phyloP scores from a whole-genome alignment of 75 land plant species.

The Cupressus sempervirens region DNA sequence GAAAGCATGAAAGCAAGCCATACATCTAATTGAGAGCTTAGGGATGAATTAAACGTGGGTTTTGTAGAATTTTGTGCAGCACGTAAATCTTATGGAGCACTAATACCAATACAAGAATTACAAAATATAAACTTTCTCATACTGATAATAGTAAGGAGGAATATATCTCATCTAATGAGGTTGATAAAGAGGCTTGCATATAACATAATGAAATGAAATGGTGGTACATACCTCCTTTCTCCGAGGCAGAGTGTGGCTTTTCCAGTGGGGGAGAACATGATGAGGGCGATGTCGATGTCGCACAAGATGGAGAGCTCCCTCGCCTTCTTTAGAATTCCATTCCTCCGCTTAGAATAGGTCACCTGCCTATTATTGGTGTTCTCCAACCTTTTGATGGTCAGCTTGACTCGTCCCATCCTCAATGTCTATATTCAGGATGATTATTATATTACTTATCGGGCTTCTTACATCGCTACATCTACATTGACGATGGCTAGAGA shows the following conservation, averaged over 20 bases:
- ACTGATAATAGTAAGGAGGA: too few species aligned
- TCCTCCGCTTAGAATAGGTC: conserved; percentile 57
- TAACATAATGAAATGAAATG: too few species aligned
- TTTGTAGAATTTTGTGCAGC: too few species aligned
- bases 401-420: conserved; percentile 54
- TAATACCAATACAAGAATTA: too few species aligned
- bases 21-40: not conserved
- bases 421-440: not conserved
- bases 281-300: conserved; percentile 56
- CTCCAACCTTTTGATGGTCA: conserved; percentile 67
- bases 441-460: too few species aligned
- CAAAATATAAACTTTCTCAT: too few species aligned
- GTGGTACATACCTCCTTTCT: conserved; percentile 27
- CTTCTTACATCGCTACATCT: too few species aligned
- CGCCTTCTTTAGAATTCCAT: conserved; percentile 71
- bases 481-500: too few species aligned
- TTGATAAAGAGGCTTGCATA: too few species aligned
- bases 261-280: conserved; percentile 69
- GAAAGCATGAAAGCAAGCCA: not conserved
- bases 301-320: conserved; percentile 63
- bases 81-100: too few species aligned
- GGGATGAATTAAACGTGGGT: too few species aligned
- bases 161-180: too few species aligned
- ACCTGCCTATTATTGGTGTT: conserved; percentile 43
- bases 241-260: conserved; percentile 42